Base-by-base conservation (phyloP, 768 basidiomycete genomes). In the Rhodotorula sphaerocarpa region DNA sequence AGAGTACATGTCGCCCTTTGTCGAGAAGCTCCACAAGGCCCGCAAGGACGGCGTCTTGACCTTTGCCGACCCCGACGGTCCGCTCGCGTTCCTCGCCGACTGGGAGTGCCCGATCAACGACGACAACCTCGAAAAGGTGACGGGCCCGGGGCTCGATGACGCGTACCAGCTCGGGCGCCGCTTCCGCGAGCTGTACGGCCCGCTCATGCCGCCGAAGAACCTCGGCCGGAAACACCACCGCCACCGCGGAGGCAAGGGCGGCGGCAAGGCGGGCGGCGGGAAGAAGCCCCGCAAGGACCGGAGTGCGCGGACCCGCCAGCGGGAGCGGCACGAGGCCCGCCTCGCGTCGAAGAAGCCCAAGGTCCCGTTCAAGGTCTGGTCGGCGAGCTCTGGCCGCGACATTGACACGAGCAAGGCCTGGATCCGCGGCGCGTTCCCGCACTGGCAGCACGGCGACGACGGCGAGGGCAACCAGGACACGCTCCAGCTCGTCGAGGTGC, bases 1-100 rank as follows among this genome's bases (percentile, higher is more conserved):
- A 16, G 69, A 75, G 34, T 74, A 72, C 23, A 77, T 78, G 74
- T 36, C 70, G 28, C 76, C 77, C 0, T 77, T 78, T 65, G 70
- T 75, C 60, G 59, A 71, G 27, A 75, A 75, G 66, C 70, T 78
- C 39, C 53, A 54, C 10, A 46, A 56, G 12, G 57, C 58, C 0
- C 54, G 67, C 43, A 50, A 66, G 25, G 48, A 59, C 43, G 31
- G 15, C 5, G 14, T 21, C 31, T 21, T 28, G 30, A 45, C 55
- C 28, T 30, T 6, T 5, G 6, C 30, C 16, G 36, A 39, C 36
- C n/a, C n/a, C n/a, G 9, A 14, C 9, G 55, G 53, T 21, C 58
- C 63, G 59, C 46, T 78, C 72, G 72, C 50, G 3, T 78, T 78
- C 67, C 61, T 78, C 44, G 65, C 50, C 25, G 46, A 68, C 20